These are phyloP conservation scores for Fraxinus velutina DNA, from an alignment of 305 asterid species.

Conservation along the genomic window DNA sequence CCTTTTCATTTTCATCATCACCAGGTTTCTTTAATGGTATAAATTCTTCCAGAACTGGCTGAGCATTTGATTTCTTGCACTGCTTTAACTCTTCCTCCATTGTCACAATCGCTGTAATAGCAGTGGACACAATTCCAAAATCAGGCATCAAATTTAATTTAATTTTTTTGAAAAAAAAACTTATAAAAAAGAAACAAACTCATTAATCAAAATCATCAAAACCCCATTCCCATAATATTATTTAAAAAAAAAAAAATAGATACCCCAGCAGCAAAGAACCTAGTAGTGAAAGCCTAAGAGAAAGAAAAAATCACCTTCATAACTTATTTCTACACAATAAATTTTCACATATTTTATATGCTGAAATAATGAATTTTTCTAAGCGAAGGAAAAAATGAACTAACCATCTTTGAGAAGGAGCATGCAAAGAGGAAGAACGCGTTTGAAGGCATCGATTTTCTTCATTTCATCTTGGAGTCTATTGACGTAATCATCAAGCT, in stretches of 20 bases:
- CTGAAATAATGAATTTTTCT: not conserved
- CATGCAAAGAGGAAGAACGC: constrained; percentile 75
- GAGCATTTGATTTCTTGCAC: constrained; percentile 21
- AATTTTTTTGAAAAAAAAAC: not conserved
- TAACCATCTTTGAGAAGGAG: constrained; percentile 61
- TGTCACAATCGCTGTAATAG: constrained; percentile 32
- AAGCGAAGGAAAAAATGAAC: not conserved
- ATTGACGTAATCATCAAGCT: constrained; percentile 47
- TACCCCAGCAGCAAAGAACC: not conserved
- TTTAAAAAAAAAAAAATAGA: not conserved
- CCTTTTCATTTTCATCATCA: constrained; percentile 34
- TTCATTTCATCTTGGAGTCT: constrained; percentile 66
- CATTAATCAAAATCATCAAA: not conserved
- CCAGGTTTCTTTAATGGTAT: constrained; percentile 45
- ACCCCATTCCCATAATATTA: not conserved
- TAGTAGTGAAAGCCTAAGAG: not conserved
- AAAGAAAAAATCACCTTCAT: no score
- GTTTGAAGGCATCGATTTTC: constrained; percentile 79
- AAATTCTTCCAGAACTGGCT: constrained; percentile 39
- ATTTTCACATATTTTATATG: not conserved
- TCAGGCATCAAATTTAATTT: not conserved
- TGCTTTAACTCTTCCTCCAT: constrained; percentile 34
- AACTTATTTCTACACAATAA: not conserved
- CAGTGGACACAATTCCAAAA: not conserved
- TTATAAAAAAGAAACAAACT: not conserved